Evolutionary conservation across 2,329 filamentous ascomycete species (phyloP).

Genomic region (Fusarium coffeatum): DNA sequence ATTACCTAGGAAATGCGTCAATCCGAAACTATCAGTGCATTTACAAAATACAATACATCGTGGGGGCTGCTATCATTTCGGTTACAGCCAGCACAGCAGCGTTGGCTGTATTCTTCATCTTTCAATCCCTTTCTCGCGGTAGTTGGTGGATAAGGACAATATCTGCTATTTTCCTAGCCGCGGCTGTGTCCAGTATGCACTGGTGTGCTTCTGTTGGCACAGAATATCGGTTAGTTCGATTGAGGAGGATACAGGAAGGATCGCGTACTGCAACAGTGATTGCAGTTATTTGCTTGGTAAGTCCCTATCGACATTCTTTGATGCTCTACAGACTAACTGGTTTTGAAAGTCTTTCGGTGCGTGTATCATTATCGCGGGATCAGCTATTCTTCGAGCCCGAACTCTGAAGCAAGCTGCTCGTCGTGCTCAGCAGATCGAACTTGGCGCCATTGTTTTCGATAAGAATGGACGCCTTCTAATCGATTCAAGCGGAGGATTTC

Average conservation of each 20-base stretch:
- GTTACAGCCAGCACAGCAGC: conserved; percentile 76
- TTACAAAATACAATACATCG: conserved; percentile 69
- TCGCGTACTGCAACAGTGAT: conserved; percentile 74
- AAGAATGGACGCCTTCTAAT: conserved; percentile 74
- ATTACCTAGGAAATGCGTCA: conserved; percentile 85
- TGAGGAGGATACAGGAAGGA: conserved; percentile 48
- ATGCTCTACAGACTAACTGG: not conserved
- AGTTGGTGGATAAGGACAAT: conserved; percentile 79
- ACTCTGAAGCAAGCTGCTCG: conserved; percentile 64
- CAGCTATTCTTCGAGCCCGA: conserved; percentile 66
- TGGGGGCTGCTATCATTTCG: conserved; percentile 78
- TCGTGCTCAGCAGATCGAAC: conserved; percentile 70
- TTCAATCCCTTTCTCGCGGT: conserved; percentile 79
- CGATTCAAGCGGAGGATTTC: conserved; percentile 75
- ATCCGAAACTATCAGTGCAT: conserved; percentile 80
- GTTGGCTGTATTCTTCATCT: conserved; percentile 80
- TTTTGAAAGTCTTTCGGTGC: conserved; percentile 67
- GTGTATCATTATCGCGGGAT: conserved; percentile 68
- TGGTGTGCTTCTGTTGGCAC: conserved; percentile 83
- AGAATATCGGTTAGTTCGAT: conserved; percentile 67
- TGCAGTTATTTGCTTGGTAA: conserved; percentile 77
- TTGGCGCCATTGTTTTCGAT: conserved; percentile 74
- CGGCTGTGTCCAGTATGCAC: conserved; percentile 88
- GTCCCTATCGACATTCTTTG: conserved; percentile 36
- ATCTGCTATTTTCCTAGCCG: conserved; percentile 76